phyloP scores from a whole-genome alignment of 2,329 filamentous ascomycete species.

The Podosphaera fusca region DNA sequence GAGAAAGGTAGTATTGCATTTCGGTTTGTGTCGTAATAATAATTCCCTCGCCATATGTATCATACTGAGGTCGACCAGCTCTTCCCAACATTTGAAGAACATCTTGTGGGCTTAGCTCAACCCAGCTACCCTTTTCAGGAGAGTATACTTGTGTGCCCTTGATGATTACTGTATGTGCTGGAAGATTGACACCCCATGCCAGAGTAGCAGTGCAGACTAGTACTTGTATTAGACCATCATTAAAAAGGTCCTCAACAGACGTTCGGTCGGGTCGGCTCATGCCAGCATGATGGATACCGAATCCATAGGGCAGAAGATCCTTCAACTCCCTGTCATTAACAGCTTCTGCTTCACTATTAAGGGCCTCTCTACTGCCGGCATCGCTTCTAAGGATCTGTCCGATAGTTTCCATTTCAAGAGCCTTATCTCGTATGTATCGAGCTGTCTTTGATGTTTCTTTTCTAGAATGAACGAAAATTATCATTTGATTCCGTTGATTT shows the following conservation, averaged over 20 bases:
- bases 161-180: constrained; percentile 94
- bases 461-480: constrained; percentile 94
- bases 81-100: constrained; percentile 96
- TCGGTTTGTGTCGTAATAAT: constrained; percentile 92
- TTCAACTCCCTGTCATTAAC: constrained; percentile 76
- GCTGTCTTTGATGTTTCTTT: constrained; percentile 98
- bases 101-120: constrained; percentile 90
- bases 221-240: constrained; percentile 76
- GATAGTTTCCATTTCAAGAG: constrained; percentile 89
- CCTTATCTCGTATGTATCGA: constrained; percentile 87
- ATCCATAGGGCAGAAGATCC: constrained; percentile 83
- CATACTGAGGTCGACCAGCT: constrained; percentile 86
- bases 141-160: constrained; percentile 97
- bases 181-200: constrained; percentile 96
- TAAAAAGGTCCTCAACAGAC: constrained; percentile 84
- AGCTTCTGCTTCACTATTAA: constrained; percentile 62
- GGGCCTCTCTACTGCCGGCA: constrained; percentile 69
- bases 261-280: constrained; percentile 91
- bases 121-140: constrained; percentile 95
- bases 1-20: constrained; percentile 89
- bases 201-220: constrained; percentile 95
- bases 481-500: constrained; percentile 83
- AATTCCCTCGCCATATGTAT: constrained; percentile 94
- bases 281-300: constrained; percentile 95
- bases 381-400: constrained; percentile 86